phyloP scores from a whole-genome alignment of 805 yeast genomes.

The Jamesozyma hellenica region DNA sequence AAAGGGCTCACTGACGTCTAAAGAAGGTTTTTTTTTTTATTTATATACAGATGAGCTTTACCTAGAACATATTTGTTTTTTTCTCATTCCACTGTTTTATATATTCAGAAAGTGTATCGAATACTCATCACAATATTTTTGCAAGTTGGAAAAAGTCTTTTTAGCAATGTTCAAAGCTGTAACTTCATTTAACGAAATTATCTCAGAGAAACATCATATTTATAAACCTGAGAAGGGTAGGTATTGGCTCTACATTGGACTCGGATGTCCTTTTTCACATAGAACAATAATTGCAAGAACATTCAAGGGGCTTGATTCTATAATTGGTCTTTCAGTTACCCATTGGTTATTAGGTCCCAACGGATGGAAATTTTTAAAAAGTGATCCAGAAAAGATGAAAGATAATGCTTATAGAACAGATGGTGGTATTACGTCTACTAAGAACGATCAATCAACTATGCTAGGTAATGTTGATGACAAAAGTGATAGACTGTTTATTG shows the following conservation, averaged over 20 bases:
- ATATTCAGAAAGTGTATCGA: no score
- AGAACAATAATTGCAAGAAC: constrained; percentile 63
- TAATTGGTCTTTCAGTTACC: constrained; percentile 64
- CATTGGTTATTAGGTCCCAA: constrained; percentile 80
- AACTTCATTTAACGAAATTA: constrained; percentile 2
- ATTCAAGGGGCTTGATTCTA: constrained; percentile 57
- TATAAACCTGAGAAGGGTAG: constrained; percentile 69
- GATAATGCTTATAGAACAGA: constrained; percentile 11
- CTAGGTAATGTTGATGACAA: constrained; percentile 13
- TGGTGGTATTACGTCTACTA: constrained; percentile 14
- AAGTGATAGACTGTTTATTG: constrained; percentile 16
- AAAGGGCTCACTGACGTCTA: no score
- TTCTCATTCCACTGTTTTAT: no score
- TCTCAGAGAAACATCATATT: constrained; percentile 34
- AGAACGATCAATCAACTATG: constrained; percentile 9
- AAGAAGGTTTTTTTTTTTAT: no score
- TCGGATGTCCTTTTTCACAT: constrained; percentile 94
- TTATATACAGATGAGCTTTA: no score
- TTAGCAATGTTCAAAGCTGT: constrained; percentile 1
- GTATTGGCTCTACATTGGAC: constrained; percentile 79
- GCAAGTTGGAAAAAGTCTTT: background rate
- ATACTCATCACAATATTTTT: no score
- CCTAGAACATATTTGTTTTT: no score
- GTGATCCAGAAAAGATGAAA: constrained; percentile 7
- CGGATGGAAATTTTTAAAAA: constrained; percentile 69